Base-by-base conservation (phyloP, 306 rosid genomes). In the Prunus armeniaca region DNA sequence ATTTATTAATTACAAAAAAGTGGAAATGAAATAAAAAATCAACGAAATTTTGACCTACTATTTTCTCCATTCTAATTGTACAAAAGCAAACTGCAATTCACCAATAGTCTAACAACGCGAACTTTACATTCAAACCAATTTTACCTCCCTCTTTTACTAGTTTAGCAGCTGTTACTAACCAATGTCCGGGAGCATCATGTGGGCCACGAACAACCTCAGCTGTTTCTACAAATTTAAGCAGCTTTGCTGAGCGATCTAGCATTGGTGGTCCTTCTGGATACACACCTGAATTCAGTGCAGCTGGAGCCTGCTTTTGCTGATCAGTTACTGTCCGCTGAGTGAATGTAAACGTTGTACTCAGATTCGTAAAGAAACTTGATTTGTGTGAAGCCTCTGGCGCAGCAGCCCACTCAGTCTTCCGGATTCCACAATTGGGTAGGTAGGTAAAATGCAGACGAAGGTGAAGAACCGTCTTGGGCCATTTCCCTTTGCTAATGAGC, bases 121-220 rank as follows among this genome's bases (percentile, higher is more conserved):
- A 94, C 87, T 94, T 91, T 19, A 90, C 96, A 66, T 86, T 89
- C 77, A 94, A 82, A 71, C 96, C 96, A 63, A 94, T 91, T 82
- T 90, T 91, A 76, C 84, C 91, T 50, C 93, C 93, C 30, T 91
- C 95, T 18, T 81, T 79, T 52, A 89, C 97, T 75, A 94, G 87
- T 83, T 87, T 91, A 66, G 97, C 98, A 72, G 96, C 97, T 14
- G 86, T 90, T 72, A 94, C 96, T 78, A 94, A 77, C 98, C 98
- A 94, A 79, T 94, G 97, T 10, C 98, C 98, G 0, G 98, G 98
- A 81, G 86, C 80, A 81, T 91, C 95, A 58, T 94, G 98, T 0
- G 98, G 96, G 14, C 97, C 98, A 43, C 93, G 88, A 65, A 87
- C 84, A 27, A 94, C 97, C 91, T 94, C 98, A 0, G 94, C 83